These are phyloP conservation scores for Suillus clintonianus DNA, from an alignment of 768 basidiomycete species.

Conservation along the genomic window DNA sequence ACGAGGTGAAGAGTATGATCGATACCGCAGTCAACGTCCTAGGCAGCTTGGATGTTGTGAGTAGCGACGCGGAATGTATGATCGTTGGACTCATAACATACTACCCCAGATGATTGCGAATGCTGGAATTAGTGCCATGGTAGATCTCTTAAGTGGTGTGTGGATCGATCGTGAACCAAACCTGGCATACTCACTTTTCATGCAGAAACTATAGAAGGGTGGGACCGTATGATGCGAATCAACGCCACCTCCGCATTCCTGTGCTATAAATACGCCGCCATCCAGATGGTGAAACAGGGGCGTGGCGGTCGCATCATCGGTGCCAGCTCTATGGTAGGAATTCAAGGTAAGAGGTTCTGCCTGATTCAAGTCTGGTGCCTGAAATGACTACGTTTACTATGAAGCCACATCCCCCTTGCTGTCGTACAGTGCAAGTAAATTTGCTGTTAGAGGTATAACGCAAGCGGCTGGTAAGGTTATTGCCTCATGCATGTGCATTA, in stretches of 20 bases:
- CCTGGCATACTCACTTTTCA: background rate
- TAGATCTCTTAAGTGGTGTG: background rate
- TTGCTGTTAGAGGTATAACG: slow-evolving; percentile 40
- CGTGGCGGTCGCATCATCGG: slow-evolving; percentile 42
- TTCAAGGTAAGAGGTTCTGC: slow-evolving; percentile 18
- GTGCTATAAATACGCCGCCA: slow-evolving; percentile 42
- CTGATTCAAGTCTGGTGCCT: background rate
- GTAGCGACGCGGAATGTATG: slow-evolving; percentile 9
- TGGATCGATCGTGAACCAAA: background rate
- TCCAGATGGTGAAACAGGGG: slow-evolving; percentile 41
- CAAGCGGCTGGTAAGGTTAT: slow-evolving; percentile 35
- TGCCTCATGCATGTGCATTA: background rate
- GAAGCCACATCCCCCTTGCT: background rate
- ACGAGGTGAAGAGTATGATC: slow-evolving; percentile 44
- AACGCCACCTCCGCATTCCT: slow-evolving; percentile 37
- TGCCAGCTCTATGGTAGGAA: slow-evolving; percentile 32
- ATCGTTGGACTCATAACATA: background rate
- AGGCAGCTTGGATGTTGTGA: slow-evolving; percentile 50
- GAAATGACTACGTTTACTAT: background rate
- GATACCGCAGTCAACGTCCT: slow-evolving; percentile 28
- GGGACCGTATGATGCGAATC: slow-evolving; percentile 27
- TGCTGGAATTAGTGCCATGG: slow-evolving; percentile 21
- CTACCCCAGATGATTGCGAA: slow-evolving; percentile 27
- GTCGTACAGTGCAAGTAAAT: slow-evolving; percentile 28
- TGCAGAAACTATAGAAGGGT: slow-evolving; percentile 17